Evolutionary conservation across 768 basidiomycete genomes (phyloP), one percentile per base, ranked within the genome.

Genomic region (Termitomyces sp.): DNA sequence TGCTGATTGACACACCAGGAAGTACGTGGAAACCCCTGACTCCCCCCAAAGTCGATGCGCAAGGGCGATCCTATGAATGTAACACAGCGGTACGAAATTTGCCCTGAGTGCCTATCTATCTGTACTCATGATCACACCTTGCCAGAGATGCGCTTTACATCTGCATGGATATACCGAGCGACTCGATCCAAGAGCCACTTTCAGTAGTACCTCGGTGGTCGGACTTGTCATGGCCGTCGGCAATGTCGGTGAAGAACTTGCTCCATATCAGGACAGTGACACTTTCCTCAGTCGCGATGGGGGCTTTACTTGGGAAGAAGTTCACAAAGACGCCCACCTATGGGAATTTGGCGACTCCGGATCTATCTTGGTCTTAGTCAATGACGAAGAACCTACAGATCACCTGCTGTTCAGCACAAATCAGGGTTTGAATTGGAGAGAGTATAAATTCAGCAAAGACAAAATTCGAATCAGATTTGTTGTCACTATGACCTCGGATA

Each of bases 331-430:
- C 61, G 96, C 97, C 0, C 90, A 98, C 66, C 77, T 98, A 38
- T 99, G 93, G 93, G 94, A 95, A 67, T 98, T 96, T 63, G 96
- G 96, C 28, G 97, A 98, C 72, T 96, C 92, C 0, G 97, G 97
- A 5, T 94, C 95, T 1, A 78, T 99, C 55, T 78, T 98, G 35
- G 76, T 99, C 61, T 87, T 99, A 74, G 93, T 84, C 43, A 98
- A 98, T 69, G 97, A 99, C 68, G 96, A 98, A 67, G 88, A 88
- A 56, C 82, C 94, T 0, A 95, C 91, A 2, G 90, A 97, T 63
- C 87, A 89, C 58, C 80, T 98, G 43, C 68, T 95, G 59, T 98
- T 86, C 72, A 92, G 91, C 54, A 90, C 86, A 10, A 84, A 99
- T 65, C 93, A 98, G 64, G 97, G 97, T 7, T 62, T 84, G 35